These are phyloP conservation scores for maize (Zea mays) DNA, from an alignment of 176 grass and related monocot genomes.

Conservation along the genomic window DNA sequence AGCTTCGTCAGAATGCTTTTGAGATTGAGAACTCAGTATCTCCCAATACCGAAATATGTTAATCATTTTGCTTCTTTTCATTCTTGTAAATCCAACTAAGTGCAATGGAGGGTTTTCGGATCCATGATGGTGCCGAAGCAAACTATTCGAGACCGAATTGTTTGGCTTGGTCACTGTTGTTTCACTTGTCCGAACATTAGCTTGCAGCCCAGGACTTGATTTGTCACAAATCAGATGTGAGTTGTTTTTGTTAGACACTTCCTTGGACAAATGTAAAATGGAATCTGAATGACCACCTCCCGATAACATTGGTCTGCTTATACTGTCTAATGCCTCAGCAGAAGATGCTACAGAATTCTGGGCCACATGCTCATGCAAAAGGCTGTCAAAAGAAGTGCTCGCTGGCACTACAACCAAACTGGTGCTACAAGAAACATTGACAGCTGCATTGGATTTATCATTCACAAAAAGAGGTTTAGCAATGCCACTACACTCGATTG, in stretches of 20 bases:
- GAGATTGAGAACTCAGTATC: slow-evolving; percentile 42
- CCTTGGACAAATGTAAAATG: slow-evolving; percentile 20
- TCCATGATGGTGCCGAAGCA: slow-evolving; percentile 12
- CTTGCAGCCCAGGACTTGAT: slow-evolving; percentile 25
- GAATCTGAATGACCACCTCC: slow-evolving; percentile 27
- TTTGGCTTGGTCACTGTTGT: neutral
- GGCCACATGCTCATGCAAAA: slow-evolving; percentile 14
- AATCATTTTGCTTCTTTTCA: slow-evolving; percentile 48
- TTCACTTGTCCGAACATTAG: slow-evolving; percentile 29
- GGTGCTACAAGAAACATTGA: slow-evolving; percentile 24
- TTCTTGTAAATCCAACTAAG: slow-evolving; percentile 50
- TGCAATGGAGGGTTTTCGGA: slow-evolving; percentile 31
- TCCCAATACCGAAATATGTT: slow-evolving; percentile 53
- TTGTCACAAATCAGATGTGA: slow-evolving; percentile 15
- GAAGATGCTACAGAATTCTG: slow-evolving; percentile 21
- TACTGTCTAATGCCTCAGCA: neutral
- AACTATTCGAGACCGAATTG: slow-evolving; percentile 26
- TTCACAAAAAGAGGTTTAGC: slow-evolving; percentile 24
- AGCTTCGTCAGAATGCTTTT: slow-evolving; percentile 24
- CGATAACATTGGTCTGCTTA: slow-evolving; percentile 18
- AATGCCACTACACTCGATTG: slow-evolving; percentile 25
- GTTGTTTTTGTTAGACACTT: slow-evolving; percentile 19
- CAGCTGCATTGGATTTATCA: slow-evolving; percentile 24
- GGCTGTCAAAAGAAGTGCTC: neutral
- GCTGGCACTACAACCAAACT: slow-evolving; percentile 5